phyloP scores from a whole-genome alignment of 23 red algal genomes.

The Chondrus crispus region DNA sequence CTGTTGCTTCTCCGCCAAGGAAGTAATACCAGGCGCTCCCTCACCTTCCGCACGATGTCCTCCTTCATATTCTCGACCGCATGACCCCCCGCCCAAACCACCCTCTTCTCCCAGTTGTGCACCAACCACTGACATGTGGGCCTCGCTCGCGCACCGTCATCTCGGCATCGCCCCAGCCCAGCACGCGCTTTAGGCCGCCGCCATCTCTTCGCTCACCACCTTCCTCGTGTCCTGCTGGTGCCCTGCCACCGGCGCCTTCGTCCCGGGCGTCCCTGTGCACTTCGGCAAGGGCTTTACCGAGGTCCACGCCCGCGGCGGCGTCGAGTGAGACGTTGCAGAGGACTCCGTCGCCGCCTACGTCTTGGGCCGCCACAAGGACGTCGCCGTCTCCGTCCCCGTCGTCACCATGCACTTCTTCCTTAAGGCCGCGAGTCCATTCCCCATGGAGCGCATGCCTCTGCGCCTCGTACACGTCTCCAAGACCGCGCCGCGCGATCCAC shows the following conservation, averaged over 20 bases:
- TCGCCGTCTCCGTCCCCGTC: neutral
- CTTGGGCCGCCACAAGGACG: neutral
- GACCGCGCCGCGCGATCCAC: no score
- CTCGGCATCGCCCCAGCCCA: neutral
- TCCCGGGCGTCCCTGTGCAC: constrained; percentile 53
- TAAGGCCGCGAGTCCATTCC: constrained; percentile 26
- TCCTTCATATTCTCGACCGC: neutral
- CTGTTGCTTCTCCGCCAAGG: no score
- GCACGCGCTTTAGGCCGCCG: neutral
- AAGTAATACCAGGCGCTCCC: no score
- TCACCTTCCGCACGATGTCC: constrained; percentile 15
- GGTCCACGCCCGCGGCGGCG: constrained; percentile 21
- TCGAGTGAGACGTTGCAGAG: neutral
- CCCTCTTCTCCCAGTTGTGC: constrained; percentile 1
- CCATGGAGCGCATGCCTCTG: constrained; percentile 9
- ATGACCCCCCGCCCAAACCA: constrained; percentile 7
- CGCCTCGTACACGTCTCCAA: constrained; percentile 28
- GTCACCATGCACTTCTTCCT: constrained; percentile 27
- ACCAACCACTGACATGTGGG: neutral
- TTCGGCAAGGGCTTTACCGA: constrained; percentile 39
- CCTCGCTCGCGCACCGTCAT: constrained; percentile 10
- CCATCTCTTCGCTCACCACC: constrained; percentile 1
- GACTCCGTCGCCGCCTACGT: constrained; percentile 13
- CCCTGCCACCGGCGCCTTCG: constrained; percentile 38
- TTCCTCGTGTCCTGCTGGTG: constrained; percentile 43